These are phyloP conservation scores for Hypoxylon sp. DNA, from an alignment of 2,329 filamentous ascomycete species.

Conservation along the genomic window DNA sequence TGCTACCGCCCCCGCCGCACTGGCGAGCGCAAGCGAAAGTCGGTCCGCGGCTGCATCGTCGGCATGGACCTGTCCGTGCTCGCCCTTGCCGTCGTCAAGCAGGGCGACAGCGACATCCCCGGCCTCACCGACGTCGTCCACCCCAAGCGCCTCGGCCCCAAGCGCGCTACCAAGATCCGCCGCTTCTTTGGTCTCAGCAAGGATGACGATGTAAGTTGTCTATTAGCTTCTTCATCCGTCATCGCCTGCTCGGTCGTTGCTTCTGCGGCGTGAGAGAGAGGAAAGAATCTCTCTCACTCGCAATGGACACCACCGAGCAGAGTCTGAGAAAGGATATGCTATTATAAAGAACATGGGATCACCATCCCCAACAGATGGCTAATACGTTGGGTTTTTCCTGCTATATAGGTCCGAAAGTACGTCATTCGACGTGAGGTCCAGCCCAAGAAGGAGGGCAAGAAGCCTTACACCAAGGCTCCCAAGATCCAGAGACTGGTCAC, in stretches of 20 bases:
- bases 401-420: constrained; percentile 91
- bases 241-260: constrained; percentile 73
- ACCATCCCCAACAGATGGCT: constrained; percentile 47
- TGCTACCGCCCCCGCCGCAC: constrained; percentile 99
- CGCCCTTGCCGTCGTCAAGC: constrained; percentile 95
- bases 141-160: constrained; percentile 99
- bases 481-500: constrained; percentile 99
- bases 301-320: constrained; percentile 57
- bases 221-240: constrained; percentile 68
- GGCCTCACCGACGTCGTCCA: constrained; percentile 97
- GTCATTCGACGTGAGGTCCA: constrained; percentile 98
- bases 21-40: constrained; percentile 99
- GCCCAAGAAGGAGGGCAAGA: constrained; percentile 97
- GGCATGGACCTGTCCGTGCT: constrained; percentile 94
- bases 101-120: constrained; percentile 92
- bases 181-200: constrained; percentile 99
- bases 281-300: constrained; percentile 54
- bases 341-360: constrained; percentile 13
- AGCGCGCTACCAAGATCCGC: constrained; percentile 99
- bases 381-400: constrained; percentile 48
- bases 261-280: constrained; percentile 49
- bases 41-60: constrained; percentile 98
- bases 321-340: constrained; percentile 46
- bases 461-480: constrained; percentile 99
- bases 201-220: constrained; percentile 97